Percentiles rank a stretch among this genome's conserved stretches.
Conservation (phyloP, 2,329 filamentous ascomycete genomes). For the Arthrobotrys pseudoclavata region DNA sequence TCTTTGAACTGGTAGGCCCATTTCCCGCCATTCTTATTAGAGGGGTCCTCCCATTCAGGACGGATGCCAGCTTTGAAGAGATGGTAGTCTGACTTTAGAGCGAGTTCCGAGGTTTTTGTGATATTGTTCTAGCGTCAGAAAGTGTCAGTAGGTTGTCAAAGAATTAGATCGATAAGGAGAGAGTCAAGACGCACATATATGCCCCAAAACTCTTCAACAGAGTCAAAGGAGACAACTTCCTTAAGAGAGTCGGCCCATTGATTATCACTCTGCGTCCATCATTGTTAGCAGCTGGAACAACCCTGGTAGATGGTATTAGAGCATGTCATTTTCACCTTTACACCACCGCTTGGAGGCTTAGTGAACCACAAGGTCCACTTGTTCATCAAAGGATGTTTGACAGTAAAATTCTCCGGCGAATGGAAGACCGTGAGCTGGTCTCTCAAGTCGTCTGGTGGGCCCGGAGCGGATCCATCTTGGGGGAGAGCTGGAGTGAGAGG, state of each 20-base stretch:
- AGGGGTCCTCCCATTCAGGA: constrained; percentile 96
- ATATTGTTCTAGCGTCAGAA: constrained; percentile 86
- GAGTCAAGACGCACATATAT: constrained; percentile 82
- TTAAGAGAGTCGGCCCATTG: constrained; percentile 99
- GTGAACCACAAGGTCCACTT: constrained; percentile 99
- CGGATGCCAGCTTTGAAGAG: constrained; percentile 98
- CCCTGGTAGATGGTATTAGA: not conserved
- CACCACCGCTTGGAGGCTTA: constrained; percentile 88
- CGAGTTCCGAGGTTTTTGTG: constrained; percentile 92
- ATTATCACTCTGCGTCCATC: constrained; percentile 78
- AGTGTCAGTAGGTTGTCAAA: constrained; percentile 40
- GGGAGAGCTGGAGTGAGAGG: constrained; percentile 58
- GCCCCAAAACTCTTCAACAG: constrained; percentile 99
- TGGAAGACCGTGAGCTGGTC: constrained; percentile 95
- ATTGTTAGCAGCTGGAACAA: constrained; percentile 23
- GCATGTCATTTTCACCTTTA: constrained; percentile 68
- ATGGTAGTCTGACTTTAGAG: constrained; percentile 98
- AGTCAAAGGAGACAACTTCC: constrained; percentile 98
- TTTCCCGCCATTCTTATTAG: constrained; percentile 99
- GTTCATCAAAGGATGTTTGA: constrained; percentile 98
- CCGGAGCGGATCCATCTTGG: constrained; percentile 41
- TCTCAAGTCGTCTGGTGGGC: constrained; percentile 67
- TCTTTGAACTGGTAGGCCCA: constrained; percentile 99
- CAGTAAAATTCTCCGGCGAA: constrained; percentile 98
- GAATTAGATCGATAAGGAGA: constrained; percentile 8